A percentile compares a stretch with the other conserved stretches of the same genome.
Evolutionary conservation across 805 yeast species (phyloP).

Genomic region (Saccharomyces mikatae): DNA sequence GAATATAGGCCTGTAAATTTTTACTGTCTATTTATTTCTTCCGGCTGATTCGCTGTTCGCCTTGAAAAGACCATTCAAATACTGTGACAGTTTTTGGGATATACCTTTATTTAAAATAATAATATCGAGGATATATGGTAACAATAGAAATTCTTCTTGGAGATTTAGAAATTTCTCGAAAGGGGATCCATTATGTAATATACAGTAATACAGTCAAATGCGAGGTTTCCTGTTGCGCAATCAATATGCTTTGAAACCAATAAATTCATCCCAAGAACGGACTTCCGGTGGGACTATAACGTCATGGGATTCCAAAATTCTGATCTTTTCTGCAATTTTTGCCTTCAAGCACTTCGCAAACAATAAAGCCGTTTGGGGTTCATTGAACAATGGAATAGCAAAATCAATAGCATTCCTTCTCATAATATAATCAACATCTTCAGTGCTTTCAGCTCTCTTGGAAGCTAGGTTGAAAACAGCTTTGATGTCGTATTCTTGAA

Average conservation of each 20-base stretch:
- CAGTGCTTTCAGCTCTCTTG: slow-evolving; percentile 75
- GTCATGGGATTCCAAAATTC: slow-evolving; percentile 41
- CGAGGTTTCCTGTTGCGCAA: neutral
- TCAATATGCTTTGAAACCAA: slow-evolving; percentile 83
- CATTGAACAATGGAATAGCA: slow-evolving; percentile 92
- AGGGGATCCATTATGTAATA: neutral
- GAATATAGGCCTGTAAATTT: too few relatives aligned
- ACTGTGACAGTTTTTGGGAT: neutral
- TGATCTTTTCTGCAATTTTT: slow-evolving; percentile 47
- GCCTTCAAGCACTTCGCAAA: slow-evolving; percentile 76
- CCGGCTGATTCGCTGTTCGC: neutral
- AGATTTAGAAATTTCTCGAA: neutral
- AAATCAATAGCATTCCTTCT: slow-evolving; percentile 98
- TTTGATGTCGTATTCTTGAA: slow-evolving; percentile 75
- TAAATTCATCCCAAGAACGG: slow-evolving; percentile 91
- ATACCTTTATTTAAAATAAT: neutral
- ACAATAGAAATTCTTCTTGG: neutral
- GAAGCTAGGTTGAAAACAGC: slow-evolving; percentile 89
- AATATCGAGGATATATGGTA: neutral
- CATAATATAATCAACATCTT: slow-evolving; percentile 93
- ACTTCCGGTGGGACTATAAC: slow-evolving; percentile 78
- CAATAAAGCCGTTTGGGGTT: slow-evolving; percentile 83
- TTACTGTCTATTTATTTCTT: neutral
- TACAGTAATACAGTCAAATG: neutral
- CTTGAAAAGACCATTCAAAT: neutral